Conservation (phyloP, 2,329 filamentous ascomycete genomes). For the Cladosporium halotolerans region DNA sequence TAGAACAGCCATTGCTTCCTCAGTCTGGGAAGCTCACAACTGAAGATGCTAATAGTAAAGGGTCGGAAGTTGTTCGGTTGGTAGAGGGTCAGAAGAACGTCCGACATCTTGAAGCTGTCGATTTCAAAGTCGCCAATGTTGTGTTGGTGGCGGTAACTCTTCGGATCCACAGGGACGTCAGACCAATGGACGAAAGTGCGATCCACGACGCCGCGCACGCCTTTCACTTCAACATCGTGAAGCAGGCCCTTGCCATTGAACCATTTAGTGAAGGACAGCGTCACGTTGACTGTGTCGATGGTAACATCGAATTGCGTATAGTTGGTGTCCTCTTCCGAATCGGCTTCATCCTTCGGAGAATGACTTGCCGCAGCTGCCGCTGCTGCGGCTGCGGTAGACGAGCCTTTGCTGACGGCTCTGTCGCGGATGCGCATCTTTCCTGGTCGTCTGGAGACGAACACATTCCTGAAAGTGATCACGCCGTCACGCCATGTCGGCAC, state of each 20-base stretch:
- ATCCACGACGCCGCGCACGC: slow-evolving; percentile 86
- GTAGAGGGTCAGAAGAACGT: slow-evolving; percentile 83
- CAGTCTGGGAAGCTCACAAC: slow-evolving; percentile 85
- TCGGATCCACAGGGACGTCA: slow-evolving; percentile 65
- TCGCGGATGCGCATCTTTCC: slow-evolving; percentile 53
- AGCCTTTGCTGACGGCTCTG: slow-evolving; percentile 73
- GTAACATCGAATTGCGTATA: slow-evolving; percentile 97
- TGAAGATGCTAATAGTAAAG: slow-evolving; percentile 91
- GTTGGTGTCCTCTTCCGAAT: slow-evolving; percentile 82
- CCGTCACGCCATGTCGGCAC: slow-evolving; percentile 93
- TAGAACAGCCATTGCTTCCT: slow-evolving; percentile 98
- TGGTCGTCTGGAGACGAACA: slow-evolving; percentile 87
- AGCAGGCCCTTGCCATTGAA: slow-evolving; percentile 93
- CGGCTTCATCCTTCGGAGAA: slow-evolving; percentile 37
- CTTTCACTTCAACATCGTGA: slow-evolving; percentile 88
- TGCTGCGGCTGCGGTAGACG: slow-evolving; percentile 74
- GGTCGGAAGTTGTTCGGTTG: slow-evolving; percentile 89
- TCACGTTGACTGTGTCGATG: slow-evolving; percentile 92
- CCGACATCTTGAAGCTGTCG: slow-evolving; percentile 92
- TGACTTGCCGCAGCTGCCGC: slow-evolving; percentile 63
- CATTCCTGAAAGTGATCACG: slow-evolving; percentile 93
- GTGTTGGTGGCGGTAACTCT: slow-evolving; percentile 82
- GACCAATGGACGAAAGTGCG: slow-evolving; percentile 70
- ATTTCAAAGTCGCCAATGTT: slow-evolving; percentile 93
- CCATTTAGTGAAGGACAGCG: slow-evolving; percentile 96